Evolutionary conservation across 2,329 filamentous ascomycete genomes (phyloP).

Genomic region (Metarhizium guizhouense): DNA sequence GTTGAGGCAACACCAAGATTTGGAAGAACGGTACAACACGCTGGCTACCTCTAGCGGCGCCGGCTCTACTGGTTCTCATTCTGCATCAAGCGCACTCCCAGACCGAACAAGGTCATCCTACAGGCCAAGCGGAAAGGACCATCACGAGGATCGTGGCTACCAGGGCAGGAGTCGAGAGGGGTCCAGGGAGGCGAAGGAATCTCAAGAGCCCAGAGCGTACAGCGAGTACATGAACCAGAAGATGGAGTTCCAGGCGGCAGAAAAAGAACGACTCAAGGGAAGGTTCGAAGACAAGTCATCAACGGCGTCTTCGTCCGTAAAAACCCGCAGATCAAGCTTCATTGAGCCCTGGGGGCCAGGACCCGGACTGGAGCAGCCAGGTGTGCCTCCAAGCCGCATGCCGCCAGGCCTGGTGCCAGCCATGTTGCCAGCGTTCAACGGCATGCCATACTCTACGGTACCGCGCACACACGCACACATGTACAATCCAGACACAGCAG

Average conservation of each 20-base stretch:
- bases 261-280: slow-evolving; percentile 27
- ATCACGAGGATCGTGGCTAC: slow-evolving; percentile 17
- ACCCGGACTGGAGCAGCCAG: too few species aligned
- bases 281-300: slow-evolving; percentile 25
- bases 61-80: background rate
- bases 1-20: slow-evolving; percentile 19
- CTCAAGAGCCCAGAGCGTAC: too few species aligned
- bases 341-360: slow-evolving; percentile 6
- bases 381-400: too few species aligned
- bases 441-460: slow-evolving; percentile 12
- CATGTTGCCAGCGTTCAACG: too few species aligned
- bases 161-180: slow-evolving; percentile 11
- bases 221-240: too few species aligned
- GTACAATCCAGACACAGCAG: background rate
- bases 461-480: slow-evolving; percentile 12
- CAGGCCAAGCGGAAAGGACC: slow-evolving; percentile 15
- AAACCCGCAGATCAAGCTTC: slow-evolving; percentile 22
- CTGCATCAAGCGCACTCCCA: slow-evolving; percentile 15
- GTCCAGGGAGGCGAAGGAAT: background rate
- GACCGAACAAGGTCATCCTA: slow-evolving; percentile 20
- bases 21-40: slow-evolving; percentile 19
- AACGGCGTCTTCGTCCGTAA: slow-evolving; percentile 6
- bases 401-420: too few species aligned
- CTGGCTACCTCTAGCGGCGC: slow-evolving; percentile 2
- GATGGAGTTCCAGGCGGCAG: slow-evolving; percentile 12